Evolutionary conservation across 1,284 basidiomycete species (phyloP).

Genomic region (Puccinia coronata): DNA sequence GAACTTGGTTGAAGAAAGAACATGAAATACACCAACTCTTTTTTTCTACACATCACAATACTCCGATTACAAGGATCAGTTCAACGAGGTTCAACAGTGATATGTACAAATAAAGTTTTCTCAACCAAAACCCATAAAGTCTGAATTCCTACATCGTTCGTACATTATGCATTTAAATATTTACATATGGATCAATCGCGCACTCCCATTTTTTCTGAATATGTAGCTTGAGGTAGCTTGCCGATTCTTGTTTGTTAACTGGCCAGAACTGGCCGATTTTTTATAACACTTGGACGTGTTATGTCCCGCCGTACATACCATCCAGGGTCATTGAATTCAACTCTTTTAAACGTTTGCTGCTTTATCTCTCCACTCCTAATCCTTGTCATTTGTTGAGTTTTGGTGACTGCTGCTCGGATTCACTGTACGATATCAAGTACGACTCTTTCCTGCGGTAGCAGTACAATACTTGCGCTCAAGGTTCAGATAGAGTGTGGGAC

Average conservation of each 20-base stretch:
- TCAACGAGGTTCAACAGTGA: too few species aligned
- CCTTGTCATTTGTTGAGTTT: constrained; percentile 21
- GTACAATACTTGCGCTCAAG: neutral
- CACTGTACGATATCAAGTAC: neutral
- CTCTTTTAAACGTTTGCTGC: neutral
- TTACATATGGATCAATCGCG: neutral
- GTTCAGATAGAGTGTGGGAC: neutral
- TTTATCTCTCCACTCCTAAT: constrained; percentile 1
- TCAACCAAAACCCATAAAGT: too few species aligned
- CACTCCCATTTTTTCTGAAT: constrained; percentile 11
- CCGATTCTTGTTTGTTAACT: constrained; percentile 17
- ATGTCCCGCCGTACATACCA: neutral
- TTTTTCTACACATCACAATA: constrained; percentile 3
- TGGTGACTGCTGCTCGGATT: neutral
- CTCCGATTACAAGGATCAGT: neutral
- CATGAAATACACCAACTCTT: neutral
- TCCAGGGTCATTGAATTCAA: neutral
- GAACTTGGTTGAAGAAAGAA: neutral
- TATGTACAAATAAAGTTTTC: too few species aligned
- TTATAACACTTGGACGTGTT: neutral
- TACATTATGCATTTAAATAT: too few species aligned
- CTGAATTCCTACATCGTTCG: neutral
- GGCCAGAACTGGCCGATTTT: neutral
- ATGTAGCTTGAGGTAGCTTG: neutral
- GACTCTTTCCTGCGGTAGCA: neutral